phyloP scores from a whole-genome alignment of 2,329 filamentous ascomycete species.

The Fusarium annulatum region DNA sequence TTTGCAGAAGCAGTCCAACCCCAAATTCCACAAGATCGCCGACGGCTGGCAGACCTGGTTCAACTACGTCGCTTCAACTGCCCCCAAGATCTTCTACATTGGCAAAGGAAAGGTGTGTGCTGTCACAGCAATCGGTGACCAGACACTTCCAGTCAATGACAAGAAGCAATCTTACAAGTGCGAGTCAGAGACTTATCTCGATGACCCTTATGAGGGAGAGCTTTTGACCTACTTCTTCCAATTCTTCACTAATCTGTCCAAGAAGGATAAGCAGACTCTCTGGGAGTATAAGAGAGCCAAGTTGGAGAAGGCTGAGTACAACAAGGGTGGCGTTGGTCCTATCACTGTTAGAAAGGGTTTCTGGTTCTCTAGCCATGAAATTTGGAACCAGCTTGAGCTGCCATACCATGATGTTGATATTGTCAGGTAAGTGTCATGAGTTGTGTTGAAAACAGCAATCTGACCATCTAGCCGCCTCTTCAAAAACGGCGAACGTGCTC shows the following conservation, averaged over 20 bases:
- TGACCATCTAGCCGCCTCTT: slow-evolving; percentile 47
- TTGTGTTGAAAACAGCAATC: rapidly evolving
- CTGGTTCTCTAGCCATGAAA: slow-evolving; percentile 56
- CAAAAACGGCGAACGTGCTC: slow-evolving; percentile 53
- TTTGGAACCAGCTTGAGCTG: slow-evolving; percentile 56
- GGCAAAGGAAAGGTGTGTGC: slow-evolving; percentile 54
- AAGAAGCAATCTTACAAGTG: slow-evolving; percentile 50
- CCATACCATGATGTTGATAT: slow-evolving; percentile 56
- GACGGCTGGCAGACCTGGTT: slow-evolving; percentile 53
- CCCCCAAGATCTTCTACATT: slow-evolving; percentile 51
- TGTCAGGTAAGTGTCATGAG: slow-evolving; percentile 42
- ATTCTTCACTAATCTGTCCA: slow-evolving; percentile 50
- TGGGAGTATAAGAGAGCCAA: slow-evolving; percentile 54
- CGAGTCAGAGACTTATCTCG: slow-evolving; percentile 49
- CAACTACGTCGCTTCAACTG: slow-evolving; percentile 53
- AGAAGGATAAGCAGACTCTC: slow-evolving; percentile 49
- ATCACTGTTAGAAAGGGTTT: slow-evolving; percentile 56
- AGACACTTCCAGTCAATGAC: slow-evolving; percentile 46
- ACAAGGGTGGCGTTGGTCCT: slow-evolving; percentile 51
- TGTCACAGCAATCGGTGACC: slow-evolving; percentile 51
- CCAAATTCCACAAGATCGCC: slow-evolving; percentile 46
- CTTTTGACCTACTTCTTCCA: slow-evolving; percentile 55
- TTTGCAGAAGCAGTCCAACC: slow-evolving; percentile 46
- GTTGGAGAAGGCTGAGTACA: slow-evolving; percentile 51
- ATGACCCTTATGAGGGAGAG: slow-evolving; percentile 58